Base-by-base conservation (phyloP, 495 filamentous ascomycete genomes). In the Penicillium odoratum region DNA sequence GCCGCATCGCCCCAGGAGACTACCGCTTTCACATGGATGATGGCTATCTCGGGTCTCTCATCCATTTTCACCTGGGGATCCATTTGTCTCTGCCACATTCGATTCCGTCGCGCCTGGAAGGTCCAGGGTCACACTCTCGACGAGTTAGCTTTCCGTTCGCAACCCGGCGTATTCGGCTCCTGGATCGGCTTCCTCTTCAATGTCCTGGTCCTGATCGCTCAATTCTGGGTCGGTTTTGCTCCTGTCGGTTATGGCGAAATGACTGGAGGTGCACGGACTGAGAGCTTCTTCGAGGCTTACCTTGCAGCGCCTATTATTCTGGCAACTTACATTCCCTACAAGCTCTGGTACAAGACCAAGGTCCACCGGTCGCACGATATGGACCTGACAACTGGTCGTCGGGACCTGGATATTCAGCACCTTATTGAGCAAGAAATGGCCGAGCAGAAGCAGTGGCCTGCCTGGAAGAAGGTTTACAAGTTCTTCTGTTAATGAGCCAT, bases 1-100 rank as follows among this genome's bases (percentile, higher is more conserved):
- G 87, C 91, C 33, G 88, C 88, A 25, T 84, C 89, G 5, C 59
- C 78, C 31, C 69, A 81, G 53, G 78, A 91, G 65, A 74, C 77
- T 15, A 73, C 82, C 3, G 89, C 91, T 0, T 90, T 97, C 58
- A 75, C 77, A 33, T 98, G 93, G 93, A 88, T 98, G 78, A 81
- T 96, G 58, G 90, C 93, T 38, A 83, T 96, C 44, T 95, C 91
- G 0, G 92, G 90, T 45, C 82, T 98, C 10, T 92, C 89, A 0
- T 89, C 88, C 21, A 88, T 97, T 74, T 91, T 97, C 77, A 97
- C 93, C 36, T 97, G 93, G 93, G 88, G 86, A 50, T 92, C 88
- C 42, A 91, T 97, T 69, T 96, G 91, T 66, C 75, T 94, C 0
- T 80, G 84, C 0, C 93, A 98, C 72, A 95, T 98, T 72, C 91